Evolutionary conservation across 192 early-diverging fungal genomes (phyloP), one percentile per base, ranked within the genome.

Genomic region (Physocladia obscura): DNA sequence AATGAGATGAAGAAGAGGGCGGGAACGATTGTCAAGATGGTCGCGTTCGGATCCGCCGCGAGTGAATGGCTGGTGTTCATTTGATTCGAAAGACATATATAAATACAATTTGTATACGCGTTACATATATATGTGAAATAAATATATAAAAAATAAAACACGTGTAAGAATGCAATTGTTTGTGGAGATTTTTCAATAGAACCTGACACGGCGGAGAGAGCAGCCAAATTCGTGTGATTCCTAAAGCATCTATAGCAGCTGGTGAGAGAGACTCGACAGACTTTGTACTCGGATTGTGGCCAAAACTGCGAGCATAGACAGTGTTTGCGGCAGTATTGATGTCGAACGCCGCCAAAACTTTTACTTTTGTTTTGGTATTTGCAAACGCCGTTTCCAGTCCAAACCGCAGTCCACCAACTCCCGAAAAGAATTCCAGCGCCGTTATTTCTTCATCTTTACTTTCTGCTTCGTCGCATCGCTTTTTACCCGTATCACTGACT

Each of bases 151-250:
- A n/a, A n/a, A n/a, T n/a, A n/a, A n/a, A n/a, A n/a, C n/a, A 34
- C 24, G 13, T 15, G 29, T 57, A 35, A 1, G 47, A 11, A 15
- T 37, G 21, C 27, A 35, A 19, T 2, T 55, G 22, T 70, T 44
- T 13, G 40, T 8, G 40, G 8, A n/a, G 40, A 44, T 44, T 13
- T 8, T 44, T 13, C 8, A 8, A n/a, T 24, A 71, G 0, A 3
- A 82, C 82, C 77, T 97, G 95, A 62, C 95, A 98, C 0, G 95
- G 95, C 29, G 95, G 95, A 60, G 90, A 92, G 52, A 95, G 80
- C 6, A 98, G 79, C 95, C 95, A 96, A 52, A 88, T 89, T 71
- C 91, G 84, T 0, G 90, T 90, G 8, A 84, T 68, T 31, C 63
- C 63, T 67, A 89, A 83, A 76, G 77, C 85, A 73, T 86, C 81